Percentiles rank a stretch among this genome's conserved stretches.
phyloP scores from a whole-genome alignment of 495 filamentous ascomycete species.

The Oidiodendron maius region DNA sequence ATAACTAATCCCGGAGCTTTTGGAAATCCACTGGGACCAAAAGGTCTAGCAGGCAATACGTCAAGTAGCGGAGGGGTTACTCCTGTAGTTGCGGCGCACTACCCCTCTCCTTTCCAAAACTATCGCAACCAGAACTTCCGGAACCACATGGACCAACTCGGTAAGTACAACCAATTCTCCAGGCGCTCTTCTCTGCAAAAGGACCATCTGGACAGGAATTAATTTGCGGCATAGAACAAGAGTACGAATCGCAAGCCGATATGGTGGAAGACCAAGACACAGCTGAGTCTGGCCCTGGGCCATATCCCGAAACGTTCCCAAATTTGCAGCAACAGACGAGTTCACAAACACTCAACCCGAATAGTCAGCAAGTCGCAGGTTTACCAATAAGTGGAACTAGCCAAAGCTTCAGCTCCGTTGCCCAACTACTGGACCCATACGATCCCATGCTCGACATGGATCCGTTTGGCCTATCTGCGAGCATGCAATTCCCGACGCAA shows the following conservation, averaged over 20 bases:
- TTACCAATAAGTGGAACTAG: constrained; percentile 17
- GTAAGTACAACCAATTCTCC: constrained; percentile 71
- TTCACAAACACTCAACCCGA: constrained; percentile 8
- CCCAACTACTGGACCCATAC: constrained; percentile 65
- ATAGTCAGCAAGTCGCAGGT: constrained; percentile 13
- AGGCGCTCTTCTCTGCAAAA: constrained; percentile 44
- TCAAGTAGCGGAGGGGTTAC: constrained; percentile 30
- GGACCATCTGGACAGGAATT: constrained; percentile 77
- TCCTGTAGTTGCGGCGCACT: constrained; percentile 33
- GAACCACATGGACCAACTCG: constrained; percentile 94
- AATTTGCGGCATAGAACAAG: constrained; percentile 88
- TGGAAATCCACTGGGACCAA: constrained; percentile 24
- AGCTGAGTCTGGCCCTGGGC: constrained; percentile 62
- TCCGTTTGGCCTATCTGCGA: constrained; percentile 83
- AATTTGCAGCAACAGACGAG: constrained; percentile 28
- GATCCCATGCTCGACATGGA: constrained; percentile 82
- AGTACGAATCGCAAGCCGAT: constrained; percentile 95
- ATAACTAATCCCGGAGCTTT: constrained; percentile 24
- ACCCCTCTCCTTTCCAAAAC: constrained; percentile 68
- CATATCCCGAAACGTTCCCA: constrained; percentile 55
- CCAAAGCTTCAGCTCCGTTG: constrained; percentile 38
- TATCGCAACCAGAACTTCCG: constrained; percentile 75
- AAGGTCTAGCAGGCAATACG: constrained; percentile 23
- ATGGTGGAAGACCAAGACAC: constrained; percentile 81
- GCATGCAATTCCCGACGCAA: constrained; percentile 89